Percentiles rank a stretch among this genome's conserved stretches.
phyloP scores from a whole-genome alignment of 345 rosid species.

The Combretum micranthum region DNA sequence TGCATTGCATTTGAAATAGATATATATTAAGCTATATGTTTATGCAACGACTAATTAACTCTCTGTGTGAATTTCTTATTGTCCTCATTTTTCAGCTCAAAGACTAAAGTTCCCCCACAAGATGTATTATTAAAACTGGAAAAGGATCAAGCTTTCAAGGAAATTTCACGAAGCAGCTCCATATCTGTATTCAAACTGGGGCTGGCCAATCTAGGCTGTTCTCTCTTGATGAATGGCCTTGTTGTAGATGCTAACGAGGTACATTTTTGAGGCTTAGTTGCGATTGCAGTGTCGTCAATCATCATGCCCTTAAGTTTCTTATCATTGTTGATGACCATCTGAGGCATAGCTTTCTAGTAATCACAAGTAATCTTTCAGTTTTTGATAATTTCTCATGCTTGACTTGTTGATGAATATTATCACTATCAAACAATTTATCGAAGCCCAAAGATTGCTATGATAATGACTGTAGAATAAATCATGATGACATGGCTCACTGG shows the following conservation, averaged over 20 bases:
- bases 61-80: constrained; percentile 4
- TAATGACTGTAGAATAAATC: no score
- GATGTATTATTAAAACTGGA: constrained; percentile 74
- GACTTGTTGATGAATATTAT: no score
- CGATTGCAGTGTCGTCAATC: neutral
- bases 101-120: constrained; percentile 76
- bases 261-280: constrained; percentile 13
- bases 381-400: no score
- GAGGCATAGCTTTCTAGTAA: no score
- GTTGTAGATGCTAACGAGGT: constrained; percentile 89
- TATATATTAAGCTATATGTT: neutral
- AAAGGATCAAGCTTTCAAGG: constrained; percentile 57
- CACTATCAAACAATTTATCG: no score
- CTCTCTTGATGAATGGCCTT: constrained; percentile 92
- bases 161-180: constrained; percentile 62
- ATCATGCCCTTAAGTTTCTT: neutral
- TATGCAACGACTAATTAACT: constrained; percentile 1
- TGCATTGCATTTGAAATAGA: neutral
- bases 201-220: constrained; percentile 55
- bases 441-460: no score
- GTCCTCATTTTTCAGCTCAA: constrained; percentile 45
- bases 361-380: no score
- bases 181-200: constrained; percentile 87
- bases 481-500: no score
- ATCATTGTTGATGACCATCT: neutral